Conservation (phyloP, 1,139 yeast genomes). For the Meyerozyma guilliermondii region DNA sequence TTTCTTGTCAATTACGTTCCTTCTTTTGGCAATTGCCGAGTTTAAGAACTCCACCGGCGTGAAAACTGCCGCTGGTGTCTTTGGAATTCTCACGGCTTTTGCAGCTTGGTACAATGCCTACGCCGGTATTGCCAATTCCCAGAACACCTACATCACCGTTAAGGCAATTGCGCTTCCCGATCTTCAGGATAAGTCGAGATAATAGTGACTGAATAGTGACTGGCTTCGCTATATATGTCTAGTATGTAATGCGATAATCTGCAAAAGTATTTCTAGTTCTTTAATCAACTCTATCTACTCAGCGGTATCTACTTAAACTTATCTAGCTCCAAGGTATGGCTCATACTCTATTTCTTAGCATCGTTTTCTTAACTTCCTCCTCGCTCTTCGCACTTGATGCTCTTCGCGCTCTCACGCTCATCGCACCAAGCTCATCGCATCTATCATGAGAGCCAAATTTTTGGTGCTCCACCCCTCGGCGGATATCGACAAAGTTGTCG, state of each 20-base stretch:
- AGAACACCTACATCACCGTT: conserved; percentile 61
- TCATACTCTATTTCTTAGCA: too few species aligned
- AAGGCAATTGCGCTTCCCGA: conserved; percentile 46
- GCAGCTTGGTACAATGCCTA: conserved; percentile 87
- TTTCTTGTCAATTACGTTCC: conserved; percentile 59
- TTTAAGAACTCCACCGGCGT: conserved; percentile 20
- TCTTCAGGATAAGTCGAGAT: conserved; percentile 20
- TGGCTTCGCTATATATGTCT: neutral
- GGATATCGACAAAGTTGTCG: conserved; percentile 34
- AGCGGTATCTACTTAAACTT: too few species aligned
- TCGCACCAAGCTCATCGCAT: neutral
- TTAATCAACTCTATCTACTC: too few species aligned
- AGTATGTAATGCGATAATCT: neutral
- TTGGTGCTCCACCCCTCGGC: conserved; percentile 49
- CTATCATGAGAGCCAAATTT: conserved; percentile 19
- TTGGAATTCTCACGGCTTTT: conserved; percentile 76
- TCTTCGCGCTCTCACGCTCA: too few species aligned
- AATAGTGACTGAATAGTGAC: neutral
- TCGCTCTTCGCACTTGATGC: neutral
- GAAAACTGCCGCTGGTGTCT: conserved; percentile 72
- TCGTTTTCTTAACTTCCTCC: neutral
- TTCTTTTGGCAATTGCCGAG: conserved; percentile 61
- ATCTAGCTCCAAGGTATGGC: too few species aligned
- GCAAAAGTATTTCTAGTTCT: too few species aligned
- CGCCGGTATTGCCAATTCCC: conserved; percentile 79